Conservation (phyloP, 2,329 filamentous ascomycete genomes). For the Botryotinia narcissicola region DNA sequence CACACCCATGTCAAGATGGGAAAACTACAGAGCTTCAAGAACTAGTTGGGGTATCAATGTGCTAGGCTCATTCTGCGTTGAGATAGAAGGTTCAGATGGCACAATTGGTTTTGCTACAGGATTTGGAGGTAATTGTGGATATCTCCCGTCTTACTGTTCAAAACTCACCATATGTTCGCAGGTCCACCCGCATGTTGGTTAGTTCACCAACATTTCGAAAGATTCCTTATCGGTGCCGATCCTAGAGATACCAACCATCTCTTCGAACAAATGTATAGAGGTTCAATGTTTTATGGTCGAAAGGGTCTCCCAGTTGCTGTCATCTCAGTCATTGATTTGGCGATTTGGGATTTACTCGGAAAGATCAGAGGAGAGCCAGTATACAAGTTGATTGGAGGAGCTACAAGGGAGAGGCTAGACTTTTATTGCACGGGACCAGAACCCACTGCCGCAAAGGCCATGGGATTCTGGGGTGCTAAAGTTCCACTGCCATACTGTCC, state of each 20-base stretch:
- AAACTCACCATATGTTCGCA: slow-evolving; percentile 33
- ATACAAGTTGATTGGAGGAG: slow-evolving; percentile 89
- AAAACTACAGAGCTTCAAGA: slow-evolving; percentile 80
- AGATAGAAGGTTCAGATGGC: slow-evolving; percentile 84
- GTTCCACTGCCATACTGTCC: slow-evolving; percentile 87
- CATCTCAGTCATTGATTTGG: slow-evolving; percentile 91
- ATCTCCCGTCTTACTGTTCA: not conserved
- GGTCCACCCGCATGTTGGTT: slow-evolving; percentile 92
- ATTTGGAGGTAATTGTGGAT: slow-evolving; percentile 64
- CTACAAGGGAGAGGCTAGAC: slow-evolving; percentile 76
- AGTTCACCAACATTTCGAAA: slow-evolving; percentile 87
- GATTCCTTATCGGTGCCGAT: slow-evolving; percentile 86
- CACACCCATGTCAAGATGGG: slow-evolving; percentile 87
- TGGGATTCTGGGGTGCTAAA: slow-evolving; percentile 90
- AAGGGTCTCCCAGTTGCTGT: slow-evolving; percentile 88
- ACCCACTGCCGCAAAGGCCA: slow-evolving; percentile 72
- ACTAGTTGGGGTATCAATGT: slow-evolving; percentile 97
- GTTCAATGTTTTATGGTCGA: slow-evolving; percentile 93
- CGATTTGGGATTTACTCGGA: slow-evolving; percentile 87
- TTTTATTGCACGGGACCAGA: slow-evolving; percentile 96
- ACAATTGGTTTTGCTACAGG: slow-evolving; percentile 93
- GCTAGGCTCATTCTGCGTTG: slow-evolving; percentile 84
- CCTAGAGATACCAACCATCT: slow-evolving; percentile 87
- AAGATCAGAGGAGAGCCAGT: slow-evolving; percentile 92
- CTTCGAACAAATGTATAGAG: slow-evolving; percentile 96